phyloP scores from a whole-genome alignment of 192 early-diverging fungal genomes.

The Coemansia sp. region DNA sequence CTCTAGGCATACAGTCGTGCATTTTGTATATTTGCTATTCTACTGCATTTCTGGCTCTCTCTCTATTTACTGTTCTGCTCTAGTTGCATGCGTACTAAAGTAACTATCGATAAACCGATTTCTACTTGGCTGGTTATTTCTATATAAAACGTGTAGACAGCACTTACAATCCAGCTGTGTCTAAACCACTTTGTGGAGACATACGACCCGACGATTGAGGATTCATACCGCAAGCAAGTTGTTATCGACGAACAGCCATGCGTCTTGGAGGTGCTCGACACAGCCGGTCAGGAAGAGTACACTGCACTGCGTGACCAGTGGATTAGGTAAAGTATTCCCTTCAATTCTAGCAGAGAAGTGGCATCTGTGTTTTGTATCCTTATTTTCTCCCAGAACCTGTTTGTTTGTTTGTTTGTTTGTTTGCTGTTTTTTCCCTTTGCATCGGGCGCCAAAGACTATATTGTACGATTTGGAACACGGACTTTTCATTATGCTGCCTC shows the following conservation, averaged over 20 bases:
- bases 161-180: conserved; percentile 65
- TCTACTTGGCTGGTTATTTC: background rate
- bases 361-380: too few relatives aligned
- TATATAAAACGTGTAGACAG: conserved; percentile 50
- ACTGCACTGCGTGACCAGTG: conserved; percentile 78
- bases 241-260: conserved; percentile 97
- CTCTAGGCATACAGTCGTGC: too few relatives aligned
- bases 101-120: background rate
- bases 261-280: conserved; percentile 96
- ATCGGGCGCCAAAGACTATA: background rate
- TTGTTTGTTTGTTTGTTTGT: background rate
- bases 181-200: conserved; percentile 74
- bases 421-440: too few relatives aligned
- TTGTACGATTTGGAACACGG: background rate
- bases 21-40: background rate
- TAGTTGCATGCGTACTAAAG: background rate
- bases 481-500: conserved; percentile 7
- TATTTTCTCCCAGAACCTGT: background rate
- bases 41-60: background rate
- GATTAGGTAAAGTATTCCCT: conserved; percentile 60
- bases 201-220: conserved; percentile 99
- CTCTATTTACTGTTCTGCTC: background rate
- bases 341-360: too few relatives aligned
- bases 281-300: conserved; percentile 88
- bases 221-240: conserved; percentile 96